These are phyloP conservation scores for Angomonas desouzai DNA, from an alignment of 208 protist species.

Conservation along the genomic window DNA sequence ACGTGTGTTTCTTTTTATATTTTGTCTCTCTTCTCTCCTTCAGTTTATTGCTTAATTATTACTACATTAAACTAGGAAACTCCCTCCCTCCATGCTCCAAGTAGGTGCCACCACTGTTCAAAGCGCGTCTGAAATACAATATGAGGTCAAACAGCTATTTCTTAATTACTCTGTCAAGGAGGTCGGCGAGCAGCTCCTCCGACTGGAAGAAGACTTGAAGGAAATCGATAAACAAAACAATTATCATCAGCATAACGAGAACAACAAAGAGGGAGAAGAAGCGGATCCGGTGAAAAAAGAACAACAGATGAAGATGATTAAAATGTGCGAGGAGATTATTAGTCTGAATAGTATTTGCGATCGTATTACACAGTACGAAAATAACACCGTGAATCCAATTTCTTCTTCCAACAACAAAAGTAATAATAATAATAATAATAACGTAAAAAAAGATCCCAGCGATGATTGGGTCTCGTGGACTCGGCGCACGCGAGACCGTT, in stretches of 20 bases:
- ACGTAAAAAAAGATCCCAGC: too few relatives aligned
- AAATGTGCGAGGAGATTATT: background rate
- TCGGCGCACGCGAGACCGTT: background rate
- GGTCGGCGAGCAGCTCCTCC: background rate
- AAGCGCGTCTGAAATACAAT: background rate
- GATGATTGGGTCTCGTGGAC: background rate
- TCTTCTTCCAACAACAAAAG: background rate
- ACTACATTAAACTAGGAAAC: background rate
- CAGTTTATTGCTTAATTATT: background rate
- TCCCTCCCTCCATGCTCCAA: too few relatives aligned
- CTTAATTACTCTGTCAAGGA: background rate
- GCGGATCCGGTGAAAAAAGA: background rate
- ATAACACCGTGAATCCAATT: background rate
- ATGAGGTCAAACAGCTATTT: conserved; percentile 6
- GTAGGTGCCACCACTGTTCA: background rate
- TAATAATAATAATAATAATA: too few relatives aligned
- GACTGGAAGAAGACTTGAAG: background rate
- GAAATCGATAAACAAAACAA: background rate
- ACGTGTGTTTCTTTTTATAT: too few relatives aligned
- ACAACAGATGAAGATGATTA: background rate
- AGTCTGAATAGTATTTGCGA: background rate
- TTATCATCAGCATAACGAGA: background rate
- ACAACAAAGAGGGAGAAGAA: background rate
- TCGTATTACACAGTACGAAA: background rate
- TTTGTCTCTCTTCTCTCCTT: conserved; percentile 4